phyloP scores from a whole-genome alignment of 768 basidiomycete genomes.

The Phylloporus sp. region DNA sequence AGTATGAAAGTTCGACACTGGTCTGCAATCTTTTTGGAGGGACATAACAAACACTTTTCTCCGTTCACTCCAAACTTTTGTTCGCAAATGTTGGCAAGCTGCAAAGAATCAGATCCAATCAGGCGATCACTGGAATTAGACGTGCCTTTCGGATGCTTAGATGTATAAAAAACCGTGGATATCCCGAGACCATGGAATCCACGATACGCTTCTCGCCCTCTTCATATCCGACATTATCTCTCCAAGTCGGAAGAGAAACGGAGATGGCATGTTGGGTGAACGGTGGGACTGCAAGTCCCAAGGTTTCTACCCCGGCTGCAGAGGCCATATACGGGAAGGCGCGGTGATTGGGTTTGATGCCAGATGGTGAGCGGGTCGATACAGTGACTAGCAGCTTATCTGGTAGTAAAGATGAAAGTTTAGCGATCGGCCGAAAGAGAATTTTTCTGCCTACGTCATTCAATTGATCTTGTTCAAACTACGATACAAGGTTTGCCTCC shows the following conservation, averaged over 20 bases:
- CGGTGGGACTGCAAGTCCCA: constrained; percentile 57
- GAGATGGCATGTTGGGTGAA: constrained; percentile 86
- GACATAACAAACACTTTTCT: constrained; percentile 77
- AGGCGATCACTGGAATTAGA: neutral
- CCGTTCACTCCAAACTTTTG: constrained; percentile 67
- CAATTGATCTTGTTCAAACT: no score
- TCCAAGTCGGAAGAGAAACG: constrained; percentile 92
- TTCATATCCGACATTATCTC: constrained; percentile 88
- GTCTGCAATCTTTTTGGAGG: constrained; percentile 66
- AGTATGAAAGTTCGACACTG: constrained; percentile 72
- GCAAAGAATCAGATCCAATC: constrained; percentile 1
- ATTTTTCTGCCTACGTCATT: no score
- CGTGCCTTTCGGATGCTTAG: constrained; percentile 76
- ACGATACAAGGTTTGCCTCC: no score
- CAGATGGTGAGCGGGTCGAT: no score
- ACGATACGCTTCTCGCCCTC: constrained; percentile 79
- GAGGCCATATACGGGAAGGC: neutral
- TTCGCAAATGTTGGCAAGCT: constrained; percentile 78
- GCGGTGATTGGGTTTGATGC: no score
- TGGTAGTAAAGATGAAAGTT: no score
- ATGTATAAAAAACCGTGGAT: constrained; percentile 94
- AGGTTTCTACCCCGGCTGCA: constrained; percentile 12
- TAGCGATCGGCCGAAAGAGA: neutral
- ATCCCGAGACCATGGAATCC: constrained; percentile 79
- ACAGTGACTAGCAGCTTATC: no score